Conservation (phyloP, 2,329 filamentous ascomycete genomes). For the Aspergillus sp. region DNA sequence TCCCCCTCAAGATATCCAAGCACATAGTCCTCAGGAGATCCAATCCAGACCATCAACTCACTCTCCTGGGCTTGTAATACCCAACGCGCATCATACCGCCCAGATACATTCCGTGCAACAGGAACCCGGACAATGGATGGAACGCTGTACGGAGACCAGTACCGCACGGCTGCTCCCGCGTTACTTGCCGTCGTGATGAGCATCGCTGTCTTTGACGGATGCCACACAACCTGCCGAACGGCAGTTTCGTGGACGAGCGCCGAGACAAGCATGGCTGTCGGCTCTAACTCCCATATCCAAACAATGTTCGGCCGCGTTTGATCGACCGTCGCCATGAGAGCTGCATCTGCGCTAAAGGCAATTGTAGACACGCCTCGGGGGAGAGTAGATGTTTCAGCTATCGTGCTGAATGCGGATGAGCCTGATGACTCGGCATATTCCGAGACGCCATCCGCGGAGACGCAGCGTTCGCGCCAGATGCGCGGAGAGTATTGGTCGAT, state of each 20-base stretch:
- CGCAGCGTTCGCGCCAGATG: slow-evolving; percentile 35
- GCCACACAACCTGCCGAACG: slow-evolving; percentile 41
- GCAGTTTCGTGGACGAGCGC: slow-evolving; percentile 42
- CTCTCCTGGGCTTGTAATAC: slow-evolving; percentile 17
- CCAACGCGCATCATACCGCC: slow-evolving; percentile 36
- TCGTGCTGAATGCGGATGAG: slow-evolving; percentile 34
- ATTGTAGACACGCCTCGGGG: slow-evolving; percentile 38
- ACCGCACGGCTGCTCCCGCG: slow-evolving; percentile 29
- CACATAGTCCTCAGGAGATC: slow-evolving; percentile 32
- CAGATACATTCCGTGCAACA: slow-evolving; percentile 30
- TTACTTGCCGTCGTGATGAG: slow-evolving; percentile 38
- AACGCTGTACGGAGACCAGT: slow-evolving; percentile 29
- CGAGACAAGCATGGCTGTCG: slow-evolving; percentile 27
- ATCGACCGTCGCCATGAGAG: slow-evolving; percentile 37
- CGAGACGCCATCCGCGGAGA: slow-evolving; percentile 25
- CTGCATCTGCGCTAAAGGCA: slow-evolving; percentile 38
- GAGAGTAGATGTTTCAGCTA: slow-evolving; percentile 26
- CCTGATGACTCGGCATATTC: slow-evolving; percentile 39
- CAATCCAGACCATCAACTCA: slow-evolving; percentile 34
- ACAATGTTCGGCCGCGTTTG: slow-evolving; percentile 42
- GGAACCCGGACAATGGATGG: slow-evolving; percentile 32
- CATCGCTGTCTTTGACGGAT: slow-evolving; percentile 33
- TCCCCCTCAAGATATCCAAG: slow-evolving; percentile 29
- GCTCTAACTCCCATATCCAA: slow-evolving; percentile 44
- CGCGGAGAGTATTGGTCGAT: slow-evolving; percentile 28